These are phyloP conservation scores for Fraxinus sp. DNA, from an alignment of 305 asterid species.

Conservation along the genomic window DNA sequence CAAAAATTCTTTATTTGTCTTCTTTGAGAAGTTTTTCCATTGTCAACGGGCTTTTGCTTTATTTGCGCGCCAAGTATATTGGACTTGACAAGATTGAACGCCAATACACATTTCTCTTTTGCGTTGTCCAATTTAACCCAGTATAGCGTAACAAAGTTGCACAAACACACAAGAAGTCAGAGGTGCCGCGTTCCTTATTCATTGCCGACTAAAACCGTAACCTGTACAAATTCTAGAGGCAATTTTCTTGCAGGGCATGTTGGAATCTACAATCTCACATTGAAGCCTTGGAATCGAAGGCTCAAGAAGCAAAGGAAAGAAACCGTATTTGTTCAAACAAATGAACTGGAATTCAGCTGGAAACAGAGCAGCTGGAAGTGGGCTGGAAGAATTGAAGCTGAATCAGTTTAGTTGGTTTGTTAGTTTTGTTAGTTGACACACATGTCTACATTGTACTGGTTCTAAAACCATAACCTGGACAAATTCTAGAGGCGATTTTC, in stretches of 20 bases:
- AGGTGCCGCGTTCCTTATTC: not conserved
- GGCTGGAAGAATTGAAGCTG: too few relatives aligned
- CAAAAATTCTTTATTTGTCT: constrained; percentile 34
- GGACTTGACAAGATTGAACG: not conserved
- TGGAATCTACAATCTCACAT: too few relatives aligned
- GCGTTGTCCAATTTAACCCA: not conserved
- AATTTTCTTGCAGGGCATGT: too few relatives aligned
- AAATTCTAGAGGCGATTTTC: not conserved
- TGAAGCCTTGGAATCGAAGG: too few relatives aligned
- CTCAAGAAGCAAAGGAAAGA: too few relatives aligned
- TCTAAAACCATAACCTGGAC: too few relatives aligned
- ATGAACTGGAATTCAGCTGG: too few relatives aligned
- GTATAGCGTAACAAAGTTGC: not conserved
- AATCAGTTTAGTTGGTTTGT: too few relatives aligned
- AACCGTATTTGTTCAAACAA: too few relatives aligned
- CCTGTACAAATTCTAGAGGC: not conserved
- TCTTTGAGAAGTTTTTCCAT: constrained; percentile 37
- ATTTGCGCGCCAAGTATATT: constrained; percentile 21
- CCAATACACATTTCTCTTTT: not conserved
- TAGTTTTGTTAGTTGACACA: too few relatives aligned
- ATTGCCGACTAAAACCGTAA: not conserved
- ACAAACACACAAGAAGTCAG: not conserved
- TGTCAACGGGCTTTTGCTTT: constrained; percentile 25
- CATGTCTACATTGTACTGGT: too few relatives aligned
- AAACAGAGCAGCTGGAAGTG: too few relatives aligned